Evolutionary conservation across 305 asterid genomes (phyloP).

Genomic region (Fraxinus nigra): DNA sequence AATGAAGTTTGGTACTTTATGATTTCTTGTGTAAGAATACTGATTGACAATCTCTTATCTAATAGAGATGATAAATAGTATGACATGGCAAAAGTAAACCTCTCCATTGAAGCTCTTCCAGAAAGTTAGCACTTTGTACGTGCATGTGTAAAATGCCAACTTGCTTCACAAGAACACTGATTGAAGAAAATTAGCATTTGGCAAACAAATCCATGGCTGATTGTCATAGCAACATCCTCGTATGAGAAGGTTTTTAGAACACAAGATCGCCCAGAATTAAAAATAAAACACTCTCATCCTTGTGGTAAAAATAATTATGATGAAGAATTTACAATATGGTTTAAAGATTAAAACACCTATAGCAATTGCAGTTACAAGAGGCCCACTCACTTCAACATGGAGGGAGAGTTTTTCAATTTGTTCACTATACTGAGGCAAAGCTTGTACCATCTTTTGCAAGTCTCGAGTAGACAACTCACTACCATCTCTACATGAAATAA

Average conservation of each 20-base stretch:
- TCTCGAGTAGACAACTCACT: slow-evolving; percentile 88
- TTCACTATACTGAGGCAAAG: slow-evolving; percentile 98
- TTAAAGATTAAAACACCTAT: slow-evolving; percentile 11
- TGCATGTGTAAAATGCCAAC: not conserved
- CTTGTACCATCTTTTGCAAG: slow-evolving; percentile 99
- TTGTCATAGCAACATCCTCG: not conserved
- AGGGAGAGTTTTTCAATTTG: slow-evolving; percentile 99
- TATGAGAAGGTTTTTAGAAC: not conserved
- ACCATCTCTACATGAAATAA: slow-evolving; percentile 56
- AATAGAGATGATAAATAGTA: not conserved
- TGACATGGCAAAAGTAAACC: not conserved
- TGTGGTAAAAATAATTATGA: not conserved
- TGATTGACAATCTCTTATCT: not conserved
- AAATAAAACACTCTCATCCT: not conserved
- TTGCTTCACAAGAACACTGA: not conserved
- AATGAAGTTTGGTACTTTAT: not conserved
- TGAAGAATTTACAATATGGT: not conserved
- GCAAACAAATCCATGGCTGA: not conserved
- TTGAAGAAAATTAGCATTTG: not conserved
- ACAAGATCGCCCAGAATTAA: not conserved
- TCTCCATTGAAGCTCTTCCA: not conserved
- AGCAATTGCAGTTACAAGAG: slow-evolving; percentile 23
- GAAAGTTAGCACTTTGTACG: not conserved
- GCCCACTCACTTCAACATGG: slow-evolving; percentile 93
- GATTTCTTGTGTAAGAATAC: not conserved